Percentiles rank a stretch among this genome's conserved stretches.
Evolutionary conservation across 2,329 filamentous ascomycete species (phyloP).

Genomic region (Cladorrhinum sp.): DNA sequence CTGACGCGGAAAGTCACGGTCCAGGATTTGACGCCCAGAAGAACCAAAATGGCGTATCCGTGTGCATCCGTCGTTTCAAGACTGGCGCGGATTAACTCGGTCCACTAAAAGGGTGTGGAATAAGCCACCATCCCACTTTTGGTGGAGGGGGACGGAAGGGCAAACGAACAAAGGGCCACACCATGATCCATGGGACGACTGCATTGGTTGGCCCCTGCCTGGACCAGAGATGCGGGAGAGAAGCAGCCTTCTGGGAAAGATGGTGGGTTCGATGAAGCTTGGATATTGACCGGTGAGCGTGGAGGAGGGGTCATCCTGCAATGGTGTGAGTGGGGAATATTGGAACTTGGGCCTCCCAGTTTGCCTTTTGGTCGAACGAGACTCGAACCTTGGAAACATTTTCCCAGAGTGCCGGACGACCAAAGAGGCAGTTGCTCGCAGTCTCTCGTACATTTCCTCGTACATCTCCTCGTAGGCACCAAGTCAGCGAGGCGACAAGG

Average conservation of each 20-base stretch:
- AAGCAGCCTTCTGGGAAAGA: slow-evolving; percentile 12
- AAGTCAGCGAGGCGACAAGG: not conserved
- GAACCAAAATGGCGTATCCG: not conserved
- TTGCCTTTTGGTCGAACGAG: too few species aligned
- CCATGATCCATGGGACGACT: not conserved
- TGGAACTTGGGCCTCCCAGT: not conserved
- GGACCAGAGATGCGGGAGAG: slow-evolving; percentile 6
- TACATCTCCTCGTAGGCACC: too few species aligned
- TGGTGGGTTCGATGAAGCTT: slow-evolving; percentile 24
- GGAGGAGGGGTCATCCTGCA: slow-evolving; percentile 6
- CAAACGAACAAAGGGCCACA: slow-evolving; percentile 6
- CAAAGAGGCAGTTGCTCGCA: too few species aligned
- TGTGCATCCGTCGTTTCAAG: not conserved
- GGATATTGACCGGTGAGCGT: slow-evolving; percentile 26
- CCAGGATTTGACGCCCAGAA: not conserved
- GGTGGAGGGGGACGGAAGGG: slow-evolving; percentile 7
- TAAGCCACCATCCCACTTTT: slow-evolving; percentile 18
- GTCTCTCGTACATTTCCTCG: too few species aligned
- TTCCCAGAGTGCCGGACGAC: too few species aligned
- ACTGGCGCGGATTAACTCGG: not conserved
- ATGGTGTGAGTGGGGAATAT: not conserved
- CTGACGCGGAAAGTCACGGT: not conserved
- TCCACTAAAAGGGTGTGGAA: not conserved
- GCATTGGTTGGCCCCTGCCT: not conserved
- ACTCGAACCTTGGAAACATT: too few species aligned